Conservation (phyloP, 345 rosid species). For the Brassica incana region DNA sequence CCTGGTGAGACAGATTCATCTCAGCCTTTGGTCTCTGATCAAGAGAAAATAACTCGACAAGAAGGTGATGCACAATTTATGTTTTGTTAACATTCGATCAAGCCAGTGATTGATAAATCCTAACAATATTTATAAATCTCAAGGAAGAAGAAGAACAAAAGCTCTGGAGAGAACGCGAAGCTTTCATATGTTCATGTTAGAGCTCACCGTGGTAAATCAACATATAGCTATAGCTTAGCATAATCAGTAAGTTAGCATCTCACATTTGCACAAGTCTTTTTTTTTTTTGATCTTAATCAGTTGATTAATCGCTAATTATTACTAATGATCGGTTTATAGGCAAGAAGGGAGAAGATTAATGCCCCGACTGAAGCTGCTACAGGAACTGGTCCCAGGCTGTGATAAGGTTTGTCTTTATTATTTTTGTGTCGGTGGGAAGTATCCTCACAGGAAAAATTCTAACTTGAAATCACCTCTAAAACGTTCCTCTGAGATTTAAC, state of each 20-base stretch:
- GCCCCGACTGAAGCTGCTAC: background rate
- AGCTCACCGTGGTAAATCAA: slow-evolving; percentile 76
- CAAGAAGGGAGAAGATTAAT: background rate
- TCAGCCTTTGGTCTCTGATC: no score
- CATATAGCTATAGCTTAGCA: slow-evolving; percentile 76
- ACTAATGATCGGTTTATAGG: background rate
- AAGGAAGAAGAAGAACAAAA: slow-evolving; percentile 48
- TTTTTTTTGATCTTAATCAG: background rate
- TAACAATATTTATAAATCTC: slow-evolving; percentile 39
- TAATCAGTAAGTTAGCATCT: slow-evolving; percentile 52
- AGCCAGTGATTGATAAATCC: no score
- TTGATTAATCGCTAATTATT: background rate
- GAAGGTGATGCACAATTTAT: no score
- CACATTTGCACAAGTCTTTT: background rate
- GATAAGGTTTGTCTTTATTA: no score
- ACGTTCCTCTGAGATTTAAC: background rate
- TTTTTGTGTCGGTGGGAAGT: background rate
- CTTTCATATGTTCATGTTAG: slow-evolving; percentile 75
- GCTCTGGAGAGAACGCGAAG: slow-evolving; percentile 51
- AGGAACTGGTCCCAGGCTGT: no score
- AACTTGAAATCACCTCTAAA: no score
- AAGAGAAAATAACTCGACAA: no score
- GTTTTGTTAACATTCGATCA: no score
- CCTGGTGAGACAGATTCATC: no score
- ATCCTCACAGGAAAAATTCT: no score